Evolutionary conservation across 2,329 filamentous ascomycete species (phyloP).

Genomic region (Plectosphaerella cucumerina): DNA sequence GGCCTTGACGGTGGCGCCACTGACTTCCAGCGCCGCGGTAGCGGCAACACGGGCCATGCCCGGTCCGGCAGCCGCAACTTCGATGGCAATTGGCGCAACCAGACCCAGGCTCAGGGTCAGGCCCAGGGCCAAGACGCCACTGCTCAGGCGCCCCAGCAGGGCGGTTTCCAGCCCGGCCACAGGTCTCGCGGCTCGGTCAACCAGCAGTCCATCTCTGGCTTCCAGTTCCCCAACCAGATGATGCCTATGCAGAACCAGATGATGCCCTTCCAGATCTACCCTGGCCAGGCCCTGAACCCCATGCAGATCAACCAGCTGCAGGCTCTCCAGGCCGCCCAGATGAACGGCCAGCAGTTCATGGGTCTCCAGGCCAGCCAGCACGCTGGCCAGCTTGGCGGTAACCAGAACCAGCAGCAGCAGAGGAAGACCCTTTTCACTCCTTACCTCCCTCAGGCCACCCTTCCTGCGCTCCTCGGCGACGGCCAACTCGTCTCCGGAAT

Average conservation of each 20-base stretch:
- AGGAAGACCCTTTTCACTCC: constrained; percentile 98
- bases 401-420: constrained; percentile 80
- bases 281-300: constrained; percentile 79
- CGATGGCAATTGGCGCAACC: constrained; percentile 96
- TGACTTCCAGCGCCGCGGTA: constrained; percentile 66
- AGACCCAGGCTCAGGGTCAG: constrained; percentile 63
- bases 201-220: constrained; percentile 79
- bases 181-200: constrained; percentile 80
- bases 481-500: constrained; percentile 95
- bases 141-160: constrained; percentile 43
- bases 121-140: constrained; percentile 37
- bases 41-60: constrained; percentile 61
- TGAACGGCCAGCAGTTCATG: constrained; percentile 72
- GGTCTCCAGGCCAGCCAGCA: constrained; percentile 69
- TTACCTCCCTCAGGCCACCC: constrained; percentile 89
- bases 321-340: constrained; percentile 83
- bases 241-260: constrained; percentile 85
- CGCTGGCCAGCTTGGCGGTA: constrained; percentile 58
- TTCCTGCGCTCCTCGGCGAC: constrained; percentile 85
- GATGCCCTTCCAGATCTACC: constrained; percentile 80
- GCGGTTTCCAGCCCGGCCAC: constrained; percentile 88
- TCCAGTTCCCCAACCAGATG: constrained; percentile 84
- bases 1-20: constrained; percentile 29
- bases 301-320: constrained; percentile 88
- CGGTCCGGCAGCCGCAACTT: constrained; percentile 89